These are phyloP conservation scores for Tricholoma bakamatsutake DNA, from an alignment of 768 basidiomycete genomes.

Conservation along the genomic window DNA sequence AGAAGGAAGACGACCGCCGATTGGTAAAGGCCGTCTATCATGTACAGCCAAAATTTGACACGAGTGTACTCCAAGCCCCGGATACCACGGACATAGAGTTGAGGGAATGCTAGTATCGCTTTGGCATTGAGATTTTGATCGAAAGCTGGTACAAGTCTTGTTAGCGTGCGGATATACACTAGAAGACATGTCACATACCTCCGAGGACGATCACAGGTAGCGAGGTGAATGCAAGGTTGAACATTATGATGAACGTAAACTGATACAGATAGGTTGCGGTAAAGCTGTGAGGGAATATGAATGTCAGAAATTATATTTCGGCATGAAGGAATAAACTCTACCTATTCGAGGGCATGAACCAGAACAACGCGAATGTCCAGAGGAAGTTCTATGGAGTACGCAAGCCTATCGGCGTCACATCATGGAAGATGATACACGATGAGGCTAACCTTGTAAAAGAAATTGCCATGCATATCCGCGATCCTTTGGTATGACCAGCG, in stretches of 20 bases:
- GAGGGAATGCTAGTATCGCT: slow-evolving; percentile 88
- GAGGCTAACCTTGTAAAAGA: slow-evolving; percentile 87
- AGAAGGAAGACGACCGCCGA: slow-evolving; percentile 84
- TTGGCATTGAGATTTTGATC: slow-evolving; percentile 93
- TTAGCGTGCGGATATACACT: slow-evolving; percentile 5
- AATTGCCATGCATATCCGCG: slow-evolving; percentile 95
- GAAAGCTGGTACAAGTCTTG: slow-evolving; percentile 49
- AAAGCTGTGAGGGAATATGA: slow-evolving; percentile 48
- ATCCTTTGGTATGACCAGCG: slow-evolving; percentile 96
- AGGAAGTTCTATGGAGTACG: slow-evolving; percentile 62
- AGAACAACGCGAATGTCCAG: slow-evolving; percentile 92
- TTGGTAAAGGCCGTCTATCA: slow-evolving; percentile 93
- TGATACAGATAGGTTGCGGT: slow-evolving; percentile 94
- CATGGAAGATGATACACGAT: background rate
- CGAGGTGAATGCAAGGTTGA: slow-evolving; percentile 90
- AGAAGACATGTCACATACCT: slow-evolving; percentile 37
- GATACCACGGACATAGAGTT: slow-evolving; percentile 94
- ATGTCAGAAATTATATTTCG: slow-evolving; percentile 1
- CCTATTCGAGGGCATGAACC: slow-evolving; percentile 89
- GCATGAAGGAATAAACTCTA: slow-evolving; percentile 25
- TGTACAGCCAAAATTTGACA: slow-evolving; percentile 89
- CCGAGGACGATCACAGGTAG: slow-evolving; percentile 89
- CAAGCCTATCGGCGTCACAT: slow-evolving; percentile 5
- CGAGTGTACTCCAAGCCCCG: slow-evolving; percentile 91
- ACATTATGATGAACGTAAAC: slow-evolving; percentile 89